Conservation (phyloP, 2,329 filamentous ascomycete species). For the Diplodia mutila region DNA sequence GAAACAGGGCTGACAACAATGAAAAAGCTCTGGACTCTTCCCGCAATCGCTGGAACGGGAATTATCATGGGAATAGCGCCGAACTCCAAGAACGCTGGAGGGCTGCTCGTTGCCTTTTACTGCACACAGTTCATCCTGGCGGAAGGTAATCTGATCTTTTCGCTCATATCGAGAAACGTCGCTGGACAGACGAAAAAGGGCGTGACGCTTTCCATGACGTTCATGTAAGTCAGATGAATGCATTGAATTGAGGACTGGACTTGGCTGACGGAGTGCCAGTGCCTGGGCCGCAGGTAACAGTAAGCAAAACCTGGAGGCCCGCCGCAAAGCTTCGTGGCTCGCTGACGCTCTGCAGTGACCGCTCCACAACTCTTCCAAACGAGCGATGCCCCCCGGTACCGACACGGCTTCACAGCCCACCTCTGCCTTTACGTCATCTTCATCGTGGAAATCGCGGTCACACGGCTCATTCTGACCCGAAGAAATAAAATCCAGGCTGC, state of each 20-base stretch:
- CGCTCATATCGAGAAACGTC: conserved; percentile 29
- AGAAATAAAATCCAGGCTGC: conserved; percentile 25
- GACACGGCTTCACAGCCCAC: conserved; percentile 27
- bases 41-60: conserved; percentile 32
- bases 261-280: background rate
- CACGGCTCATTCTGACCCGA: conserved; percentile 25
- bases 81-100: conserved; percentile 29
- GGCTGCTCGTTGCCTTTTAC: conserved; percentile 37
- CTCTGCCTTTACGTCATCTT: conserved; percentile 28
- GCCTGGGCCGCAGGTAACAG: background rate
- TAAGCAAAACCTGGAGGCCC: background rate
- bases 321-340: background rate
- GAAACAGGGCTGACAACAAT: background rate
- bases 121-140: conserved; percentile 36
- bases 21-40: conserved; percentile 17
- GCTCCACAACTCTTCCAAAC: conserved; percentile 30
- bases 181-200: conserved; percentile 32
- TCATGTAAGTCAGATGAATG: conserved; percentile 26
- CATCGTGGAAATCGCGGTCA: conserved; percentile 15
- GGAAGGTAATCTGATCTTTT: conserved; percentile 30
- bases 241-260: background rate
- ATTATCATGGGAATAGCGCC: conserved; percentile 33
- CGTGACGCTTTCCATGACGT: conserved; percentile 27
- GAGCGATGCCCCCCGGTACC: conserved; percentile 29
- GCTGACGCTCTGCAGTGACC: conserved; percentile 25